Conservation (phyloP, 2,329 filamentous ascomycete genomes). For the Arachnopeziza araneosa region DNA sequence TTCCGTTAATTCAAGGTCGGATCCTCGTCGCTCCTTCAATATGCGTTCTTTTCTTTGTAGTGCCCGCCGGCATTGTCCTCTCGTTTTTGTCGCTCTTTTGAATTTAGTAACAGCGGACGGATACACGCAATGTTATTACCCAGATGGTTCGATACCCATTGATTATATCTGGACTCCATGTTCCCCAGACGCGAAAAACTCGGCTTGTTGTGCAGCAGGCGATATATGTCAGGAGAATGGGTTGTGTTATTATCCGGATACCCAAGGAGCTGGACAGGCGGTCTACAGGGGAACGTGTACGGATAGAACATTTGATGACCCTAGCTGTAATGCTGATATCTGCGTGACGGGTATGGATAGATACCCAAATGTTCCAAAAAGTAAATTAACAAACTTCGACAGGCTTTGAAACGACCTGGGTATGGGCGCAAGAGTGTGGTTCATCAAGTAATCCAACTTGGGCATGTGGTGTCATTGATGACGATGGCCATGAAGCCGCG, state of each 20-base stretch:
- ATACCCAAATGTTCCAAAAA: not conserved
- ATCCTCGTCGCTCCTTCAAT: not conserved
- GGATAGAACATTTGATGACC: conserved; percentile 17
- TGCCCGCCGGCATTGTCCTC: not conserved
- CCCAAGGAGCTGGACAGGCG: not conserved
- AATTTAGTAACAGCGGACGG: not conserved
- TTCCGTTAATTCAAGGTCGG: not conserved
- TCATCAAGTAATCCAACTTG: not conserved
- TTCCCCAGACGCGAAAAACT: conserved; percentile 8
- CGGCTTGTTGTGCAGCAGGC: conserved; percentile 15
- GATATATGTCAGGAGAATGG: conserved; percentile 18
- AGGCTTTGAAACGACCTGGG: conserved; percentile 17
- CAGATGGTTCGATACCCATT: conserved; percentile 17
- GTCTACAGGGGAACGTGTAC: conserved; percentile 18
- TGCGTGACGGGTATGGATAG: conserved; percentile 12
- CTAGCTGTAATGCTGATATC: conserved; percentile 12
- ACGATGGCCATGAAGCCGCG: conserved; percentile 3
- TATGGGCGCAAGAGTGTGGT: conserved; percentile 12
- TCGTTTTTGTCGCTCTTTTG: conserved; percentile 2
- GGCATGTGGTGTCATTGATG: conserved; percentile 5
- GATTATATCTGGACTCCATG: conserved; percentile 19
- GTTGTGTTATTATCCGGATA: conserved; percentile 12
- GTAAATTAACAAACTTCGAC: not conserved
- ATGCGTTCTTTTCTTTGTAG: not conserved
- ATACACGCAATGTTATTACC: conserved; percentile 17